Conservation (phyloP, 163 green algal species). For the Coccomyxa subellipsoidea region DNA sequence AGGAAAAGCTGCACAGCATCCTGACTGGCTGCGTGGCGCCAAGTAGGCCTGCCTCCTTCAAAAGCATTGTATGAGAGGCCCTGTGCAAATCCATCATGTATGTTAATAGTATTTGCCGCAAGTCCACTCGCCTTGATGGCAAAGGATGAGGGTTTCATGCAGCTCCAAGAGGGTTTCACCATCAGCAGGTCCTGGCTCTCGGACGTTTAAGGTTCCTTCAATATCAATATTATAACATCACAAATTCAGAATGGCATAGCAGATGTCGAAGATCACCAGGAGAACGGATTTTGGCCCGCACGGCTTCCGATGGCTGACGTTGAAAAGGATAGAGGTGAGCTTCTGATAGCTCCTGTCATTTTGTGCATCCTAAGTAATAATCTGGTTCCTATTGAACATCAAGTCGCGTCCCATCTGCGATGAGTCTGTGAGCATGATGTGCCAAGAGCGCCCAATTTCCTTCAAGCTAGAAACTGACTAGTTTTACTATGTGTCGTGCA, state of each 20-base stretch:
- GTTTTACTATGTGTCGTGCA: neutral
- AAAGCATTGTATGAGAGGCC: neutral
- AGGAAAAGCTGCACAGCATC: neutral
- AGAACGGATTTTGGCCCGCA: slow-evolving; percentile 28
- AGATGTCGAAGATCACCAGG: slow-evolving; percentile 1
- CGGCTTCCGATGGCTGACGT: slow-evolving; percentile 40
- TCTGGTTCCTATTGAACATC: neutral
- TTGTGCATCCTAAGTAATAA: neutral
- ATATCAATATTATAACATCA: neutral
- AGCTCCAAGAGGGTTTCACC: no score
- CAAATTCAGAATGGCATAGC: neutral
- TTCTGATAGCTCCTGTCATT: neutral
- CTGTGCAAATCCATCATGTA: neutral
- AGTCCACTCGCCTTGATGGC: no score
- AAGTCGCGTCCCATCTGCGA: neutral
- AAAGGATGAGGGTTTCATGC: neutral
- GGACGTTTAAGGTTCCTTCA: no score
- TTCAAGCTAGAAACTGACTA: slow-evolving; percentile 12
- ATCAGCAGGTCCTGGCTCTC: no score
- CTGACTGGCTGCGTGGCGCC: neutral
- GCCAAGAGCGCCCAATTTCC: no score
- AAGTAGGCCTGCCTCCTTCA: neutral
- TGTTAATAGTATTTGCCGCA: no score
- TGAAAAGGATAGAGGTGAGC: slow-evolving; percentile 32
- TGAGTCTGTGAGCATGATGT: neutral